Evolutionary conservation across 768 basidiomycete genomes (phyloP), one percentile per base, ranked within the genome.

Genomic region (Gymnopilus junonius): DNA sequence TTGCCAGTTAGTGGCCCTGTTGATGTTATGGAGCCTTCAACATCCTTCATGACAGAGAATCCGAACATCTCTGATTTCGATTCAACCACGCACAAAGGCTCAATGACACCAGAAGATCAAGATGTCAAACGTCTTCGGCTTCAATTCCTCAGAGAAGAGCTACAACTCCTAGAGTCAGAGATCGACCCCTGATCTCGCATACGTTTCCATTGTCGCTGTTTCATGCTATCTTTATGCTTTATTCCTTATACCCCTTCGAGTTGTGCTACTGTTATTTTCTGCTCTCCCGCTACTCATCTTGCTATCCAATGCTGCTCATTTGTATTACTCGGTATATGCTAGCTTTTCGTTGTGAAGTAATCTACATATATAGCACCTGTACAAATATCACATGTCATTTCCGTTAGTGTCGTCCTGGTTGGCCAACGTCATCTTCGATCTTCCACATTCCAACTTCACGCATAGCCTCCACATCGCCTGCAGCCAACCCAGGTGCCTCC

Each of bases 391-490:
- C 4, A 48, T 62, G 51, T 48, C 21, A 35, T 2, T n/a, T 21
- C 35, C 20, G 29, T 77, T 73, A 91, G 74, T 92, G 90, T 61
- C 89, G 78, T 39, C 84, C 86, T 2, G 85, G 75, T 8, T 85
- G 75, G 0, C 84, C 83, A 1, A 89, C 82, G 3, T 91, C 91
- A 65, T 92, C 88, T 65, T 93, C 91, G 35, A 94, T 88, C 42
- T 83, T 86, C 97, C 97, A 99, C 58, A 81, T 79, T 0, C 97
- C 97, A 0, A 99, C 95, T 67, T 92, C 85, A 34, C 86, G 80
- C 97, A 99, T 99, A 0, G 95, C 93, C 43, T 84, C 80, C 25
- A 85, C 82, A 67, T 94, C 93, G 0, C 97, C 97, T 4, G 67
- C 75, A 40, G 80, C 82, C n/a, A 99, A 74, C 57, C 84, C 82